A percentile compares a stretch with the other conserved stretches of the same genome.
phyloP scores from a whole-genome alignment of 2,329 filamentous ascomycete species.

The Phoma sp. region DNA sequence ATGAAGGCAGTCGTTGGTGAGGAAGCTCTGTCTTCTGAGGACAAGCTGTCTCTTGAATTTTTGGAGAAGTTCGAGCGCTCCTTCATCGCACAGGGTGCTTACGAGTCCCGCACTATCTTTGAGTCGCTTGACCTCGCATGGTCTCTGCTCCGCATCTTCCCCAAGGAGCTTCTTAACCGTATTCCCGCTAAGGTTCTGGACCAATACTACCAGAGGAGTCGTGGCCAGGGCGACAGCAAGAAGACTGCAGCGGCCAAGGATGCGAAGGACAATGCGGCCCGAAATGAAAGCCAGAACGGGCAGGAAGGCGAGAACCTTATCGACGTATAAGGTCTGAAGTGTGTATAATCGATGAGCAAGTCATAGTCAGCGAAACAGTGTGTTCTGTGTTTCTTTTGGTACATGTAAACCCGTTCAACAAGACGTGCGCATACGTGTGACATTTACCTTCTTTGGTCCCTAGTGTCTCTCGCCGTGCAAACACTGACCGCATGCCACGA shows the following conservation, averaged over 20 bases:
- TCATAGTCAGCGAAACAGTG: conserved; percentile 21
- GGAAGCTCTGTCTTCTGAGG: conserved; percentile 91
- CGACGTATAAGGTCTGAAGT: conserved; percentile 37
- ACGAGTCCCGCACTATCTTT: conserved; percentile 89
- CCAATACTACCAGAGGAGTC: conserved; percentile 56
- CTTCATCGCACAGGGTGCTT: conserved; percentile 90
- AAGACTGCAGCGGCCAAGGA: conserved; percentile 48
- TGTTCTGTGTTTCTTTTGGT: conserved; percentile 26
- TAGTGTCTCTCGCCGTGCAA: not conserved
- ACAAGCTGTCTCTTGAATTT: conserved; percentile 98
- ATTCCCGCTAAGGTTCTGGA: conserved; percentile 61
- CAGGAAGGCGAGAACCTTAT: conserved; percentile 48
- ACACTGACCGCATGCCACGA: too few relatives aligned
- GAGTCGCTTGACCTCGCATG: conserved; percentile 96
- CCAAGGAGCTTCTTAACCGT: conserved; percentile 96
- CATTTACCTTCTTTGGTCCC: not conserved
- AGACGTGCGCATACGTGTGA: not conserved
- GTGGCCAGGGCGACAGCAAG: conserved; percentile 47
- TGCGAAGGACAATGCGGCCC: conserved; percentile 51
- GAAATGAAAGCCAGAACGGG: conserved; percentile 22
- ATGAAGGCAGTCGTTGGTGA: conserved; percentile 99
- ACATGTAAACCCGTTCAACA: conserved; percentile 25
- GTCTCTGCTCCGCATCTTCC: conserved; percentile 95
- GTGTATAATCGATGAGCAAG: conserved; percentile 6
- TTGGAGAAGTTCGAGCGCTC: conserved; percentile 97